Conservation (phyloP, 2,329 filamentous ascomycete species). For the Colletotrichum spinosum region DNA sequence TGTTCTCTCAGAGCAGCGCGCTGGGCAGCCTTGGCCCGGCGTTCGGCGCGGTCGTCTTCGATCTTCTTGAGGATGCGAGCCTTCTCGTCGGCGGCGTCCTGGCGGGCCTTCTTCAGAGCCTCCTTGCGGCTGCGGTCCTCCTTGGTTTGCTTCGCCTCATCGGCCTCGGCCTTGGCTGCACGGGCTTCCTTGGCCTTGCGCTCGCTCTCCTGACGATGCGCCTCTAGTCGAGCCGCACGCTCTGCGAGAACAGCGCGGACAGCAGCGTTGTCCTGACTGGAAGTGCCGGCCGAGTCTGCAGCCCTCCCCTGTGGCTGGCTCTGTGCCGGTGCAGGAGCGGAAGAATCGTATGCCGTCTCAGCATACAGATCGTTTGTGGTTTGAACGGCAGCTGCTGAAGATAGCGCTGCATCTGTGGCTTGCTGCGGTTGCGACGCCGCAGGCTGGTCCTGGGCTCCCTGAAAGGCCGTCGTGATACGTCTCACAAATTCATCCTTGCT, state of each 20-base stretch:
- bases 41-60: conserved; percentile 79
- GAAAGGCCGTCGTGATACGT: conserved; percentile 58
- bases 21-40: conserved; percentile 67
- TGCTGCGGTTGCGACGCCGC: conserved; percentile 1
- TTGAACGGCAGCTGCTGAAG: conserved; percentile 4
- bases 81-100: conserved; percentile 75
- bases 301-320: conserved; percentile 23
- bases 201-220: conserved; percentile 56
- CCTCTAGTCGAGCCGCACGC: conserved; percentile 57
- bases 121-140: conserved; percentile 61
- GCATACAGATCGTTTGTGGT: conserved; percentile 11
- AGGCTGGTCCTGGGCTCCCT: conserved; percentile 19
- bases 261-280: conserved; percentile 22
- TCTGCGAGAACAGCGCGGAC: conserved; percentile 60
- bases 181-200: conserved; percentile 63
- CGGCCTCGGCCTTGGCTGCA: conserved; percentile 56
- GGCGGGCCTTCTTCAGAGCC: conserved; percentile 71
- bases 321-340: conserved; percentile 11
- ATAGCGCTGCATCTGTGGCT: background rate
- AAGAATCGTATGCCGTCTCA: conserved; percentile 11
- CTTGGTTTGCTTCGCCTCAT: conserved; percentile 43
- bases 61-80: conserved; percentile 80
- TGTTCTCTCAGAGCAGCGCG: conserved; percentile 55
- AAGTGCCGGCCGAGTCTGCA: too few relatives aligned
- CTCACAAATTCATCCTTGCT: conserved; percentile 74